A percentile compares a stretch with the other conserved stretches of the same genome.
Evolutionary conservation across 2,329 filamentous ascomycete species (phyloP).

Genomic region (Coniochaeta sp.): DNA sequence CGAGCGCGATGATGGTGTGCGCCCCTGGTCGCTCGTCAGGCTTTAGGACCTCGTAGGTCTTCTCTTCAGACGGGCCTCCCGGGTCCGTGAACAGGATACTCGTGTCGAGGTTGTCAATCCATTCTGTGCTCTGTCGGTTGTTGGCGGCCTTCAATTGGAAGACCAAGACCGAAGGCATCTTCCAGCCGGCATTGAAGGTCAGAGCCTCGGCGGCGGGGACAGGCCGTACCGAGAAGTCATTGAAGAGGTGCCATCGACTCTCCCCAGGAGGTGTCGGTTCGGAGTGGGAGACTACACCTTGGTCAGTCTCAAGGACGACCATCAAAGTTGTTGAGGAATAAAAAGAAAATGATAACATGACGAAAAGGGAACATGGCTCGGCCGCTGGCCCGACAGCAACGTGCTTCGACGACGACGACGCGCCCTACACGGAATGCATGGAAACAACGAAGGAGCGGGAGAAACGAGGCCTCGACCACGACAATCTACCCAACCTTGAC

Average conservation of each 20-base stretch:
- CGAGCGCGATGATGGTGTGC: slow-evolving; percentile 75
- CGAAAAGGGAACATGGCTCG: neutral
- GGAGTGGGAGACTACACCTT: slow-evolving; percentile 53
- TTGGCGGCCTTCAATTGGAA: slow-evolving; percentile 79
- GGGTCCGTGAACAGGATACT: slow-evolving; percentile 72
- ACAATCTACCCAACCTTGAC: neutral
- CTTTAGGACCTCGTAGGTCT: slow-evolving; percentile 54
- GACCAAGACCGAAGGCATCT: slow-evolving; percentile 77
- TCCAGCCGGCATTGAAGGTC: slow-evolving; percentile 86
- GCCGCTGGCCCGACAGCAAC: neutral
- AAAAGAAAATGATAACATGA: neutral
- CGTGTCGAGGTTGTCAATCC: slow-evolving; percentile 80
- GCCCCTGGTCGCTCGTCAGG: slow-evolving; percentile 59
- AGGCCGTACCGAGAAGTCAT: slow-evolving; percentile 86
- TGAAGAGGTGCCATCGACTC: slow-evolving; percentile 90
- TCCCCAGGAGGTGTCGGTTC: slow-evolving; percentile 49
- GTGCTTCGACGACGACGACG: no score
- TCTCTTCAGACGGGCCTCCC: slow-evolving; percentile 32
- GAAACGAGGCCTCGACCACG: no score
- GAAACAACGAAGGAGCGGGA: no score
- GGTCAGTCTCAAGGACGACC: slow-evolving; percentile 14
- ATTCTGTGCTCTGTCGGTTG: slow-evolving; percentile 75
- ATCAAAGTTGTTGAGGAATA: neutral
- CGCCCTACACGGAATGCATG: no score
- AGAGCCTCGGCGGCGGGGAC: slow-evolving; percentile 77